These are phyloP conservation scores for Xylaria sp. DNA, from an alignment of 2,329 filamentous ascomycete genomes.

Conservation along the genomic window DNA sequence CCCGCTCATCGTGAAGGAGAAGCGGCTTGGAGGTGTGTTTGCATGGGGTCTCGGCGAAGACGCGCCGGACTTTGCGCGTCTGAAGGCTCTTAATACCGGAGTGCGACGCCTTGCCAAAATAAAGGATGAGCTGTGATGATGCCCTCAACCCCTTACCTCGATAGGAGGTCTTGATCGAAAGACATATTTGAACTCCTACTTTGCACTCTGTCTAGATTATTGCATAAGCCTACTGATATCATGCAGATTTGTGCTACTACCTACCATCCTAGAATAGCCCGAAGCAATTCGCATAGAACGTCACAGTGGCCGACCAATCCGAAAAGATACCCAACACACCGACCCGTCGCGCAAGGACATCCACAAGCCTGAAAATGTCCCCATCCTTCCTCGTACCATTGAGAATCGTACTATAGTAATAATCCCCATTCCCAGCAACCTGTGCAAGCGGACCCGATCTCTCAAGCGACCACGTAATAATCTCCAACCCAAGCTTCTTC, in stretches of 20 bases:
- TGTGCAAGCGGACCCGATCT: conserved; percentile 69
- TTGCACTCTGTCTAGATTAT: background rate
- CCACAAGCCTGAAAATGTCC: conserved; percentile 72
- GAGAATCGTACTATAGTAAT: conserved; percentile 67
- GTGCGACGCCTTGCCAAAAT: conserved; percentile 35
- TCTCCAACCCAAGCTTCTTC: conserved; percentile 69
- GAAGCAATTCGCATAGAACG: conserved; percentile 79
- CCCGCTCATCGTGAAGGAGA: conserved; percentile 43
- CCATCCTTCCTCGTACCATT: conserved; percentile 70
- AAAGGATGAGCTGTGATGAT: conserved; percentile 45
- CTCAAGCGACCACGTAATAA: conserved; percentile 77
- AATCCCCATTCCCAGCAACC: conserved; percentile 57
- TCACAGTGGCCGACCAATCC: conserved; percentile 76
- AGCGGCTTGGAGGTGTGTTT: conserved; percentile 49
- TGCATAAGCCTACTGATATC: conserved; percentile 4
- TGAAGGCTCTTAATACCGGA: conserved; percentile 44
- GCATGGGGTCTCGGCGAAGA: conserved; percentile 52
- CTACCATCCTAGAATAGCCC: conserved; percentile 44
- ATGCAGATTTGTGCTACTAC: background rate
- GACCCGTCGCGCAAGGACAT: conserved; percentile 71
- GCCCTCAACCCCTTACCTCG: background rate
- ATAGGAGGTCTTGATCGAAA: background rate
- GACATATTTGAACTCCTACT: background rate
- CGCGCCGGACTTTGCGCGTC: conserved; percentile 46
- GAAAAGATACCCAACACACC: conserved; percentile 71